Base-by-base conservation (phyloP, 2,329 filamentous ascomycete species). In the Ophiostoma quercus region DNA sequence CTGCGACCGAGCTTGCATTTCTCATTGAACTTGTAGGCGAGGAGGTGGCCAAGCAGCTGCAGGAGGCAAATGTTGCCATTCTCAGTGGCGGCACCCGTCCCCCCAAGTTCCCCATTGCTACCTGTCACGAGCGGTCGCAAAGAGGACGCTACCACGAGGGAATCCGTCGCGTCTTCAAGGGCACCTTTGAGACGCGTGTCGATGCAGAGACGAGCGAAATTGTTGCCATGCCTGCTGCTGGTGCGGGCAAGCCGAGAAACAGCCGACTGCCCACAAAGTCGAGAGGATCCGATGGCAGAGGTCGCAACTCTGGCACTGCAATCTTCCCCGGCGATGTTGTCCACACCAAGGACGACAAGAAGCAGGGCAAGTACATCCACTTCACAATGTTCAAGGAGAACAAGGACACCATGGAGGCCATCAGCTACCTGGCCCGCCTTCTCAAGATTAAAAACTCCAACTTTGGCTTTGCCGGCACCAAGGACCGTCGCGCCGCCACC, bases 351-450 rank as follows among this genome's bases (percentile, higher is more conserved):
- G 22, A 37, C 12, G 37, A 63, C 25, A 51, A 66, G 32, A 60
- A 37, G 6, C 29, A 3, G 29, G 68, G 71, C 41, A 72, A 93
- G 67, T 95, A 92, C 78, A 82, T 97, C 16, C 93, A 97, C 78
- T 96, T 97, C 78, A 94, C 92, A 0, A 83, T 97, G 68, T 96
- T 94, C 85, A 97, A 97, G 80, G 94, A 97, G 80, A 97, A 97
- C 80, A 94, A 94, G 77, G 94, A 97, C 77, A 97, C 94, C 0
- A 96, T 97, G 91, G 94, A 97, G 75, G 90, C 92, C 0, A 84
- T 96, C 68, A 89, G 87, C 68, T 92, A 90, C 75, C 85, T 97
- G 57, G 87, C 89, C 0, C 90, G 90, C 62, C 85, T 90, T 73
- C 80, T 96, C 73, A 91, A 90, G 76, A 82, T 91, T 73, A 93